Evolutionary conservation across 345 rosid species (phyloP).

Genomic region (Viola odorata): DNA sequence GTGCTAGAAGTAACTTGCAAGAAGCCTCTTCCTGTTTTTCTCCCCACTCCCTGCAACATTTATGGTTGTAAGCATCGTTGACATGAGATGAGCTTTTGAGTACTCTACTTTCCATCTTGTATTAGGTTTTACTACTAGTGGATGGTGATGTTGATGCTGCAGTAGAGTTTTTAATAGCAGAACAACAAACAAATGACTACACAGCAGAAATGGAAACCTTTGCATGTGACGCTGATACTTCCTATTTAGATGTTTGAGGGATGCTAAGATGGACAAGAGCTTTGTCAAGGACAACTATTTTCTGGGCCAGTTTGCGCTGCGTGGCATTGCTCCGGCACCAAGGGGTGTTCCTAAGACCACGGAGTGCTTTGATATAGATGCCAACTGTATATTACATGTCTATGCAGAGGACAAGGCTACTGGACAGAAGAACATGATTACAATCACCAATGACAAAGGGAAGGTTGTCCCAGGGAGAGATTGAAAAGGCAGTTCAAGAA

Average conservation of each 20-base stretch:
- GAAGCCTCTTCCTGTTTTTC: background rate
- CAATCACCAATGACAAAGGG: too few relatives aligned
- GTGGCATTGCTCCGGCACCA: too few relatives aligned
- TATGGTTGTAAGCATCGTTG: background rate
- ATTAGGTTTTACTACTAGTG: slow-evolving; percentile 65
- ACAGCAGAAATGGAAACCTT: slow-evolving; percentile 27
- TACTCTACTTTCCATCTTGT: slow-evolving; percentile 9
- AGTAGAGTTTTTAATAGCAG: slow-evolving; percentile 72
- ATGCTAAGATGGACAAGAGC: slow-evolving; percentile 68
- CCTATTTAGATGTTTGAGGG: slow-evolving; percentile 50
- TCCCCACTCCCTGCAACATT: background rate
- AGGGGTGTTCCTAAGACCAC: too few relatives aligned
- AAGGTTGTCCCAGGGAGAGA: too few relatives aligned
- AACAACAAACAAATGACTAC: slow-evolving; percentile 39
- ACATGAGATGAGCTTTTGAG: slow-evolving; percentile 6
- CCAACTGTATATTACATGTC: too few relatives aligned
- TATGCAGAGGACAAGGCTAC: too few relatives aligned
- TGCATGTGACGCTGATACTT: slow-evolving; percentile 27
- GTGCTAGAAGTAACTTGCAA: slow-evolving; percentile 6
- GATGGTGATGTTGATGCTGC: slow-evolving; percentile 81
- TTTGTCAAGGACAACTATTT: too few relatives aligned
- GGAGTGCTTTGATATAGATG: too few relatives aligned
- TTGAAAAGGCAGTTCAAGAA: too few relatives aligned
- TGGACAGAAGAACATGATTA: too few relatives aligned
- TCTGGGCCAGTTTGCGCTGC: too few relatives aligned